Conservation (phyloP, 2,329 filamentous ascomycete genomes). For the Escovopsis sp. region DNA sequence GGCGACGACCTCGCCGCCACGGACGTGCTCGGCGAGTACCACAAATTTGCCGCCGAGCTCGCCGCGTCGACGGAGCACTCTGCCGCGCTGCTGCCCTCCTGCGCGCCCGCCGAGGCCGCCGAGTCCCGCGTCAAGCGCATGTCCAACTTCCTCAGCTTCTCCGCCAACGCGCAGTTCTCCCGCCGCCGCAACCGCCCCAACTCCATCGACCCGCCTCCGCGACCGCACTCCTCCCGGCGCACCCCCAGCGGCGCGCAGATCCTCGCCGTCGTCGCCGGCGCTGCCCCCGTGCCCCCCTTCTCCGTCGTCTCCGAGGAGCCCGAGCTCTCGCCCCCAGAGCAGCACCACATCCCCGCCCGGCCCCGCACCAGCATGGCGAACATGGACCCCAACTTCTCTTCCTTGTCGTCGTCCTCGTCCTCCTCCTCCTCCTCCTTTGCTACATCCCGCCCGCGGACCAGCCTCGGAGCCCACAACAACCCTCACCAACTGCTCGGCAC, state of each 20-base stretch:
- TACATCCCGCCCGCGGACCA: no score
- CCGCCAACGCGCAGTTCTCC: slow-evolving; percentile 13
- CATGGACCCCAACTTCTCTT: no score
- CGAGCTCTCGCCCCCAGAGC: neutral
- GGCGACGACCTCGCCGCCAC: slow-evolving; percentile 16
- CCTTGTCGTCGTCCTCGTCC: no score
- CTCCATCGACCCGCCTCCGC: slow-evolving; percentile 4
- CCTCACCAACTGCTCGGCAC: no score
- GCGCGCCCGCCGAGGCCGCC: neutral
- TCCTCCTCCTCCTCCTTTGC: no score
- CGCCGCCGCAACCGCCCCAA: slow-evolving; percentile 11
- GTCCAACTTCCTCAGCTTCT: slow-evolving; percentile 12
- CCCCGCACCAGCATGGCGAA: neutral
- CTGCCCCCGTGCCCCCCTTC: neutral
- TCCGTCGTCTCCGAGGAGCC: neutral
- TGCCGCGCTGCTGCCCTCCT: no score
- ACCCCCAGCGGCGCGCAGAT: neutral
- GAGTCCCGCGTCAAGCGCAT: slow-evolving; percentile 5
- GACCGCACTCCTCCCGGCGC: slow-evolving; percentile 1
- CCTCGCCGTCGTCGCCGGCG: neutral
- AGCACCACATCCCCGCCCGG: neutral
- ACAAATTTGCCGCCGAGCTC: slow-evolving; percentile 18
- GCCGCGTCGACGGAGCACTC: slow-evolving; percentile 8
- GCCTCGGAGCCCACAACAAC: no score
- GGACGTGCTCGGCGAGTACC: slow-evolving; percentile 19